Percentiles rank a stretch among this genome's conserved stretches.
These are phyloP conservation scores for Cymbopogon citratus DNA, from an alignment of 176 grass and related monocot species.

Conservation along the genomic window DNA sequence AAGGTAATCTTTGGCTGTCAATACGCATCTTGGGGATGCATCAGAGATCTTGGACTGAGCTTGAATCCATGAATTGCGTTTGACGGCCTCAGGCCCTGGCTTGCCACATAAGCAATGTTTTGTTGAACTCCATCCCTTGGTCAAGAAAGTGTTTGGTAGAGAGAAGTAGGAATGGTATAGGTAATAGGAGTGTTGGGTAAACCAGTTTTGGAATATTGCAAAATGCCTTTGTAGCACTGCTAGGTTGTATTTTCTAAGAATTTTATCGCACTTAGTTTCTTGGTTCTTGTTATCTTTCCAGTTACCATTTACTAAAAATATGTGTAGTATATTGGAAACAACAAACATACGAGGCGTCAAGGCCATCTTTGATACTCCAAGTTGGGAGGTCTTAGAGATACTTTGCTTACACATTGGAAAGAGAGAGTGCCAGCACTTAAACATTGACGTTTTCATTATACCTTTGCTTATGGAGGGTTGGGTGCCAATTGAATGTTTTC, in stretches of 20 bases:
- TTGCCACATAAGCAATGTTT: background rate
- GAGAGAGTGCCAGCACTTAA: background rate
- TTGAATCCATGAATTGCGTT: background rate
- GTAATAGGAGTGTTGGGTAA: background rate
- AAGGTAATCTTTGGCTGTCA: constrained; percentile 16
- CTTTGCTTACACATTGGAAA: background rate
- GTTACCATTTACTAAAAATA: background rate
- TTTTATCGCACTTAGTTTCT: background rate
- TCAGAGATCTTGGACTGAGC: constrained; percentile 6
- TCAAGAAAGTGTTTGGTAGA: background rate
- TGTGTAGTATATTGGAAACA: background rate
- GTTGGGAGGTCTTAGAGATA: too few relatives aligned
- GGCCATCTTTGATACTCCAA: background rate
- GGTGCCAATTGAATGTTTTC: background rate
- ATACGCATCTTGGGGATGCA: background rate
- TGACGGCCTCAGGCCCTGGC: background rate
- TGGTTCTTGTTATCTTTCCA: constrained; percentile 21
- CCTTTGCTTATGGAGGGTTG: background rate
- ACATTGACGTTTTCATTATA: background rate
- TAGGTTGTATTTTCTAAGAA: background rate
- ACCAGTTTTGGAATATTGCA: background rate
- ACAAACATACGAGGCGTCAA: background rate
- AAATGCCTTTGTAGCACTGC: background rate
- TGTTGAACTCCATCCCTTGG: background rate
- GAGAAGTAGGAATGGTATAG: background rate